These are phyloP conservation scores for Ophiocordyceps camponoti-saundersi DNA, from an alignment of 2,329 filamentous ascomycete genomes.

Conservation along the genomic window DNA sequence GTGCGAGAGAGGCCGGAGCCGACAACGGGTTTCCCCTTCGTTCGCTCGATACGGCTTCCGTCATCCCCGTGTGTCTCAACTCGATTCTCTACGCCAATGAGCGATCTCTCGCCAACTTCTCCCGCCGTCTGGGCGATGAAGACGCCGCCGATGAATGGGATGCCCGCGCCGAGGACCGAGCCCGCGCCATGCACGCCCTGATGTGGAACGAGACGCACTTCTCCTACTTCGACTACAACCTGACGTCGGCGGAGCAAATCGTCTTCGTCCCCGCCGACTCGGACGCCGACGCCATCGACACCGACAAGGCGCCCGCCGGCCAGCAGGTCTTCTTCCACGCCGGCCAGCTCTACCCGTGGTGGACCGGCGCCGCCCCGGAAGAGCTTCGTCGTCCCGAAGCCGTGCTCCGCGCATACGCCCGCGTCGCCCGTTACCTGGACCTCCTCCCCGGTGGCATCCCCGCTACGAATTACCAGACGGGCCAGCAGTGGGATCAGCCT, in stretches of 20 bases:
- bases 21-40: constrained; percentile 50
- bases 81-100: constrained; percentile 53
- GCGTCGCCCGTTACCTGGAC: constrained; percentile 34
- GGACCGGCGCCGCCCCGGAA: constrained; percentile 44
- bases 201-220: constrained; percentile 47
- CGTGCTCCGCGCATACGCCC: constrained; percentile 34
- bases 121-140: constrained; percentile 30
- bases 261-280: constrained; percentile 33
- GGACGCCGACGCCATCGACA: constrained; percentile 15
- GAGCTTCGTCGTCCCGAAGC: constrained; percentile 41
- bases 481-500: constrained; percentile 54
- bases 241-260: constrained; percentile 39
- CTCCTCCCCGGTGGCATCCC: constrained; percentile 38
- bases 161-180: constrained; percentile 30
- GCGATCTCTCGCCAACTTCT: constrained; percentile 34
- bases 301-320: constrained; percentile 29
- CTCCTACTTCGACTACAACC: constrained; percentile 54
- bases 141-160: constrained; percentile 31
- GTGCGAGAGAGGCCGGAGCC: constrained; percentile 39
- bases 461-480: constrained; percentile 41
- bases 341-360: constrained; percentile 52
- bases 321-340: constrained; percentile 39
- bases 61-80: constrained; percentile 50
- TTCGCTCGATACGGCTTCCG: constrained; percentile 39
- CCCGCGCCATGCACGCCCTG: constrained; percentile 42